phyloP scores from a whole-genome alignment of 2,329 filamentous ascomycete genomes.

The Neurospora sp. region DNA sequence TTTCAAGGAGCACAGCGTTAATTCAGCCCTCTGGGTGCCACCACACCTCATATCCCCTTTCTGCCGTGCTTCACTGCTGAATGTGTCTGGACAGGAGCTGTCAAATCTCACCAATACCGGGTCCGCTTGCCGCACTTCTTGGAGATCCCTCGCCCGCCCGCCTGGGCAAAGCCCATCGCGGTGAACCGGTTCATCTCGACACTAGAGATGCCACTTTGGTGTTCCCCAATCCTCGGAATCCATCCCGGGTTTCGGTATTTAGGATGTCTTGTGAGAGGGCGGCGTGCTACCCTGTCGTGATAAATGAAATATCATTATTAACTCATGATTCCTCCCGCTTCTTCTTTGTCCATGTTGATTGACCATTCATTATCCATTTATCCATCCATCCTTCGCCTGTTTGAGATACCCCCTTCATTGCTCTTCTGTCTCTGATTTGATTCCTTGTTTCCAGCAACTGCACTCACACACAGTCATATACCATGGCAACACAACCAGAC shows the following conservation, averaged over 20 bases:
- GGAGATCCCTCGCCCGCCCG: background rate
- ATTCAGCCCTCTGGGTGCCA: background rate
- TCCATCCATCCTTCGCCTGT: background rate
- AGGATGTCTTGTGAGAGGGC: background rate
- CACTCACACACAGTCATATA: conserved; percentile 6
- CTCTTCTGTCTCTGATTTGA: background rate
- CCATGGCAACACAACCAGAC: conserved; percentile 11
- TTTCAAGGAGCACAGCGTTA: background rate
- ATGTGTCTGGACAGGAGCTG: background rate
- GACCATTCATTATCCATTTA: background rate
- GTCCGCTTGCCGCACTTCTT: background rate
- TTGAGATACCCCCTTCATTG: conserved; percentile 10
- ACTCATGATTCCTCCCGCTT: background rate
- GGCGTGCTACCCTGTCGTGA: background rate
- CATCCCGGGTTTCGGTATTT: background rate
- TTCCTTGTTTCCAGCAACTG: background rate
- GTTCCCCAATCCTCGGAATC: background rate
- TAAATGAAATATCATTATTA: background rate
- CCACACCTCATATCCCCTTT: background rate
- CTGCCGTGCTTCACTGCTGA: background rate
- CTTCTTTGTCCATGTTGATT: background rate
- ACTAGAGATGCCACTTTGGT: background rate
- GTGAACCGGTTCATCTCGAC: background rate
- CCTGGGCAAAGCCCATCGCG: background rate
- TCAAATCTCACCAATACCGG: background rate